A percentile compares a stretch with the other conserved stretches of the same genome.
Conservation (phyloP, 306 rosid genomes). For the Cicer arietinum region DNA sequence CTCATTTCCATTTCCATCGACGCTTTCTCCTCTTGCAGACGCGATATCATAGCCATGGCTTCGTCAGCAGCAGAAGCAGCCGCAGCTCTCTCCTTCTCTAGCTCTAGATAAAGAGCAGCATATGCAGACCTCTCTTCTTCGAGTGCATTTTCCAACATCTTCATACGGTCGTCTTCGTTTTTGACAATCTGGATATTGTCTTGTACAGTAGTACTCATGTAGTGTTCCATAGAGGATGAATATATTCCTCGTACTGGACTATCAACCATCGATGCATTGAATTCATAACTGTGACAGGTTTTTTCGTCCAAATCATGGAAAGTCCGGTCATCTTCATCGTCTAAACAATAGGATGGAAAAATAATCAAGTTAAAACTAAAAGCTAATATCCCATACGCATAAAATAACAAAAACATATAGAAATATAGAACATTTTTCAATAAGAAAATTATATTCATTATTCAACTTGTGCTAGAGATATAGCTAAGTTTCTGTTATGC, state of each 20-base stretch:
- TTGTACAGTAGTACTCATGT: slow-evolving; percentile 14
- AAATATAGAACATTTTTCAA: slow-evolving; percentile 1
- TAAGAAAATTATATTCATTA: slow-evolving; percentile 35
- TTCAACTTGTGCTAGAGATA: slow-evolving; percentile 4
- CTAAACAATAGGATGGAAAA: slow-evolving; percentile 48
- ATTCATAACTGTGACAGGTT: slow-evolving; percentile 54
- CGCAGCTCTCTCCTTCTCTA: slow-evolving; percentile 96
- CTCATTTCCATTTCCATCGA: slow-evolving; percentile 70
- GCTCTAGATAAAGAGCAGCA: slow-evolving; percentile 75
- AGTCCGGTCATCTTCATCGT: slow-evolving; percentile 44
- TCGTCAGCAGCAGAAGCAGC: slow-evolving; percentile 93
- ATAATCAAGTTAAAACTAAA: slow-evolving; percentile 36
- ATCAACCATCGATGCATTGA: slow-evolving; percentile 54
- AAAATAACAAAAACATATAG: slow-evolving; percentile 20
- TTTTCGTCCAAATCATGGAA: slow-evolving; percentile 49
- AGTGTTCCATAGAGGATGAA: slow-evolving; percentile 47
- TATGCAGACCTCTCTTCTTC: slow-evolving; percentile 71
- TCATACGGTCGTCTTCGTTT: slow-evolving; percentile 52
- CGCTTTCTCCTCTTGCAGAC: slow-evolving; percentile 85
- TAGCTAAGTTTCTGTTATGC: not conserved
- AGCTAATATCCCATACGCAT: slow-evolving; percentile 30
- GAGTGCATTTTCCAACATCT: slow-evolving; percentile 64
- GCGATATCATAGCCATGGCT: slow-evolving; percentile 93
- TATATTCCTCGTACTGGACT: slow-evolving; percentile 47
- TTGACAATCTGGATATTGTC: slow-evolving; percentile 45